Base-by-base conservation (phyloP, 768 basidiomycete species). In the Termitomyces eurrhizus region DNA sequence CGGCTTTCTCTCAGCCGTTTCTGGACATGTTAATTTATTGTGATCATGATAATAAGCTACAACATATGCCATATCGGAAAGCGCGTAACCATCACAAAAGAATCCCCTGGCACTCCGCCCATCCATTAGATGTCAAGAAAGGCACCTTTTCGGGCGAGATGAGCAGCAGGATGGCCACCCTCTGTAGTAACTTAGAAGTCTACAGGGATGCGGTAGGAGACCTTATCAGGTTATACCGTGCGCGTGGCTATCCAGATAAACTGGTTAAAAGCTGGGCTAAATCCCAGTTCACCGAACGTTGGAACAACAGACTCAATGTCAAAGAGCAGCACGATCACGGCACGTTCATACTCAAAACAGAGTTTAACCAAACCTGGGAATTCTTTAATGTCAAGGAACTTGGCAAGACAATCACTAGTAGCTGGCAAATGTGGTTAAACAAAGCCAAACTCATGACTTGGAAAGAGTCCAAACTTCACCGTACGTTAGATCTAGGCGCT, bases 21-120 rank as follows among this genome's bases (percentile, higher is more conserved):
- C 7, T 51, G 50, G 50, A 51, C 11, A 51, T 51, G 50, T 8
- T 51, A 11, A 21, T 51, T 9, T 51, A 35, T 21, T 11, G 33
- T 0, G 33, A 51, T 7, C 0, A 0, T 3, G 4, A 52, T 14
- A 6, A 6, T 0, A 12, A 0, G 2, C 5, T 52, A 0, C n/a
- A 35, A 24, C 51, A 52, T 37, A 2, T 2, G 2, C 51, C 51
- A 7, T 52, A 52, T 37, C 1, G n/a, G 6, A 52, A 52, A 3
- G 51, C 51, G 11, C 8, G 14, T 14, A 48, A 48, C 46, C 46
- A 48, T 14, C 46, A 29, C 2, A 13, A 48, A 48, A 29, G 21
- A 21, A 21, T 21, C 21, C 21, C 21, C 21, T 21, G 21, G 21
- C 21, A 21, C 21, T 21, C 21, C 4, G 13, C 26, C 2, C 46